These are phyloP conservation scores for Alternaria panax DNA, from an alignment of 2,329 filamentous ascomycete genomes.

Conservation along the genomic window DNA sequence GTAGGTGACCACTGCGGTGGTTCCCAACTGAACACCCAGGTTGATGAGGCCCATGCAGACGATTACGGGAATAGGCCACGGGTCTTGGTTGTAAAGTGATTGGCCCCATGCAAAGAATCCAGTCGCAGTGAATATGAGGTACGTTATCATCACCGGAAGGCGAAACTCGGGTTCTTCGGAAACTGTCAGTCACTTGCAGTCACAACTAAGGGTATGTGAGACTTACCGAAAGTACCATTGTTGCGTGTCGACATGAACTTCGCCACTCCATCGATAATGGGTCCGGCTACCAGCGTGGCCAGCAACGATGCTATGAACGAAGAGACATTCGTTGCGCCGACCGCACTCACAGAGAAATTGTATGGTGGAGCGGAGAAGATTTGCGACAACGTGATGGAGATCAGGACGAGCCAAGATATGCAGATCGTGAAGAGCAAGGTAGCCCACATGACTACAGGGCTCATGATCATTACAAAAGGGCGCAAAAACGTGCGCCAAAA, in stretches of 20 bases:
- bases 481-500: conserved; percentile 32
- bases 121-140: conserved; percentile 29
- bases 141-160: conserved; percentile 32
- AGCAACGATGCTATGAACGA: conserved; percentile 34
- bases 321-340: conserved; percentile 34
- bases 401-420: conserved; percentile 39
- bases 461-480: conserved; percentile 26
- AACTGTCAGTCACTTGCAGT: not conserved
- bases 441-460: conserved; percentile 34
- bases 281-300: conserved; percentile 27
- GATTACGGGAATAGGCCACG: conserved; percentile 36
- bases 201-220: not conserved
- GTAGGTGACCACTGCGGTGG: conserved; percentile 33
- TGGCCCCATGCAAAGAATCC: conserved; percentile 39
- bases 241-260: conserved; percentile 35
- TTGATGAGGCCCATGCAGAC: conserved; percentile 39
- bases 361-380: conserved; percentile 38
- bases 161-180: conserved; percentile 33
- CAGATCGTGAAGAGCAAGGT: conserved; percentile 35
- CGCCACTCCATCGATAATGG: conserved; percentile 31
- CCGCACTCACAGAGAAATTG: conserved; percentile 32
- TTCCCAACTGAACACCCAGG: conserved; percentile 32
- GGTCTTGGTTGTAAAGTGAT: conserved; percentile 24
- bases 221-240: conserved; percentile 32
- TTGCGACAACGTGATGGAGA: conserved; percentile 36